These are phyloP conservation scores for Kodamaea nitidulidarum DNA, from an alignment of 805 yeast genomes.

Conservation along the genomic window DNA sequence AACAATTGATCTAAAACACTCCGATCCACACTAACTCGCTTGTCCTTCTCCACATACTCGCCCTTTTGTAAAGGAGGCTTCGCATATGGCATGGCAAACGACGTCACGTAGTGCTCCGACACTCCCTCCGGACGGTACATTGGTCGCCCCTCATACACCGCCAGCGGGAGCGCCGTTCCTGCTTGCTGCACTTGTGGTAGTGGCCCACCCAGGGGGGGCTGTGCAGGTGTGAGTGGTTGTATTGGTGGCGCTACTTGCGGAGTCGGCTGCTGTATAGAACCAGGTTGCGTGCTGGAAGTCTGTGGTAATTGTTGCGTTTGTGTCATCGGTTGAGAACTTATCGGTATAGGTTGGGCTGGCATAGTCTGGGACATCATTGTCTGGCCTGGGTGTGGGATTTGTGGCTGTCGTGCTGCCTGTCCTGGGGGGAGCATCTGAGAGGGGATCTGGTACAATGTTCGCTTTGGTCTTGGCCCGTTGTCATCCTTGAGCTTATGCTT, in stretches of 20 bases:
- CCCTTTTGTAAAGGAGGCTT: neutral
- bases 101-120: neutral
- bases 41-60: neutral
- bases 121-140: neutral
- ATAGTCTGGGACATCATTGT: too few species aligned
- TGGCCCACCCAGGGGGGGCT: too few species aligned
- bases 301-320: too few species aligned
- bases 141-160: neutral
- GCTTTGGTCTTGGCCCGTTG: neutral
- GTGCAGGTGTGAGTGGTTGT: too few species aligned
- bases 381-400: too few species aligned
- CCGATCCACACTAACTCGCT: neutral
- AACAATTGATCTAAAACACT: constrained; percentile 7
- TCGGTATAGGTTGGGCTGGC: too few species aligned
- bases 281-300: too few species aligned
- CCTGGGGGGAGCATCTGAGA: neutral
- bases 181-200: too few species aligned
- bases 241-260: too few species aligned
- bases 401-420: neutral
- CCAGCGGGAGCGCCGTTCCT: too few species aligned
- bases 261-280: too few species aligned
- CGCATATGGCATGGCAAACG: neutral
- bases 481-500: constrained; percentile 2
- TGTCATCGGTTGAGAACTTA: too few species aligned
- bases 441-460: neutral